Conservation (phyloP, 2,329 filamentous ascomycete genomes). For the Orbilia blumenaviensis region DNA sequence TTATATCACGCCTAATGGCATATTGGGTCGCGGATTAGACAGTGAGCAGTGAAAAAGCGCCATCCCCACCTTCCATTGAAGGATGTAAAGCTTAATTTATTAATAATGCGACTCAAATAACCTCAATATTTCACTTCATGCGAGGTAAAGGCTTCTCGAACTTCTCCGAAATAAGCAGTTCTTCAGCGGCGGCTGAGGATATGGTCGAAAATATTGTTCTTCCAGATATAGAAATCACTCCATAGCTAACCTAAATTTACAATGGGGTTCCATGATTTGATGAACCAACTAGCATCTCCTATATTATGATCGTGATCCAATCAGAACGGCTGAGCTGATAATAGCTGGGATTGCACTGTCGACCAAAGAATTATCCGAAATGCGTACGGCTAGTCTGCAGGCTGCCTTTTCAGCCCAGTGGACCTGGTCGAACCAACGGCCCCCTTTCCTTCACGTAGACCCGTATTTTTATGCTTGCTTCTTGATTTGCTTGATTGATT, state of each 20-base stretch:
- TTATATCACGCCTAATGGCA: not conserved
- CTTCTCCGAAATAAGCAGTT: slow-evolving; percentile 14
- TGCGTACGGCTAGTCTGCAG: slow-evolving; percentile 15
- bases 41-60: not conserved
- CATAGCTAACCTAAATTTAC: not conserved
- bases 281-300: slow-evolving; percentile 1
- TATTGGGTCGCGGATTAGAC: not conserved
- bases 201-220: not conserved
- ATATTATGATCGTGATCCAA: too few species aligned
- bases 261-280: not conserved
- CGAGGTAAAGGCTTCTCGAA: slow-evolving; percentile 34
- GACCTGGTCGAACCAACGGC: too few species aligned
- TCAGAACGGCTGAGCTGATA: slow-evolving; percentile 12
- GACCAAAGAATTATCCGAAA: slow-evolving; percentile 27
- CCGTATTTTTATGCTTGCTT: not conserved
- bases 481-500: slow-evolving; percentile 10
- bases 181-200: not conserved
- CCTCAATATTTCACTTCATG: not conserved
- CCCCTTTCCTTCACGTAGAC: not conserved
- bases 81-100: not conserved
- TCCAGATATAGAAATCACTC: not conserved
- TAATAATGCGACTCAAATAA: slow-evolving; percentile 2
- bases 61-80: not conserved
- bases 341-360: not conserved
- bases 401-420: slow-evolving; percentile 40